Evolutionary conservation across 2,329 filamentous ascomycete genomes (phyloP).

Genomic region (Coccinonectria pachysandricola): DNA sequence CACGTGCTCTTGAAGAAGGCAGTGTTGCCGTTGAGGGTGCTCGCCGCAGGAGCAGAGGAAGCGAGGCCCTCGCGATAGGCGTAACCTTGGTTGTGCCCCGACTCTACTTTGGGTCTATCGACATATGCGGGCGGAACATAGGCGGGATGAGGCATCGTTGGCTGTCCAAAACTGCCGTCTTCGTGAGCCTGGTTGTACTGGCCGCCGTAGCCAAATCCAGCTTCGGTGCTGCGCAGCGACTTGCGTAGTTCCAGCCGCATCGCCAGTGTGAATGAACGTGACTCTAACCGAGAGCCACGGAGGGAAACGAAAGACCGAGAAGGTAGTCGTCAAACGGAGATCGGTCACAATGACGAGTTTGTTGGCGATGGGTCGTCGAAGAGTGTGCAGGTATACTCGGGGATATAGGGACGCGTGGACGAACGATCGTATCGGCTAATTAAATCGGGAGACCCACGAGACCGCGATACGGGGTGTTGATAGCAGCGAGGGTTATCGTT

Average conservation of each 20-base stretch:
- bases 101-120: conserved; percentile 19
- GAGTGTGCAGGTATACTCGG: no score
- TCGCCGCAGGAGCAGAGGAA: conserved; percentile 22
- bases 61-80: conserved; percentile 28
- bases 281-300: conserved; percentile 29
- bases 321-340: no score
- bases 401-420: no score
- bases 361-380: conserved; percentile 9
- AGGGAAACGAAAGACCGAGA: conserved; percentile 3
- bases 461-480: no score
- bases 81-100: conserved; percentile 25
- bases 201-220: conserved; percentile 26
- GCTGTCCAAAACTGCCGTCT: conserved; percentile 13
- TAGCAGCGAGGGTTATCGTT: no score
- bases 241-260: conserved; percentile 30
- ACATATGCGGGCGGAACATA: conserved; percentile 18
- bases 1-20: conserved; percentile 76
- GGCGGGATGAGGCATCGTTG: conserved; percentile 8
- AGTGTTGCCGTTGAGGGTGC: conserved; percentile 31
- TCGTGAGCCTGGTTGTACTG: conserved; percentile 24
- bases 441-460: no score
- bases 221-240: conserved; percentile 29
- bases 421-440: no score
- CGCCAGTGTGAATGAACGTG: conserved; percentile 27
- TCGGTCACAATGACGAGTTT: no score